Conservation (phyloP, 176 grass and related monocot genomes). For the Avena insularis region DNA sequence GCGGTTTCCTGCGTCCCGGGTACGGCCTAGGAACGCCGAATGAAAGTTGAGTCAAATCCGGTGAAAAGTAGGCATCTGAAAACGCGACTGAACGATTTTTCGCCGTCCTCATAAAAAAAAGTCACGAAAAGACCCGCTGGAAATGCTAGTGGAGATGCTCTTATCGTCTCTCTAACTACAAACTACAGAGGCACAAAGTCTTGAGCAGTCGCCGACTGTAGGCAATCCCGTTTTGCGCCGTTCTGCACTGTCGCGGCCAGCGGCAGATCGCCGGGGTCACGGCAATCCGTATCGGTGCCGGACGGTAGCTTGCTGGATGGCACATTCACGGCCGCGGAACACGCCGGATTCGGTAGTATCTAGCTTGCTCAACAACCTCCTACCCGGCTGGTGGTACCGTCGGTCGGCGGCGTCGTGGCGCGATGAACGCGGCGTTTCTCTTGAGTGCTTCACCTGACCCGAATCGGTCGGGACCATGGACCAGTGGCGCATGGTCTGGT, state of each 20-base stretch:
- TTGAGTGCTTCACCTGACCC: neutral
- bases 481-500: neutral
- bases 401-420: neutral
- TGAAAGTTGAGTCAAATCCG: too few species aligned
- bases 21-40: too few species aligned
- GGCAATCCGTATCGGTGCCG: neutral
- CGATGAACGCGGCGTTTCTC: neutral
- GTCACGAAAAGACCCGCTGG: too few species aligned
- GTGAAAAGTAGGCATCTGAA: too few species aligned
- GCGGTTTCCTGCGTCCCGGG: too few species aligned
- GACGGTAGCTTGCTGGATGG: too few species aligned
- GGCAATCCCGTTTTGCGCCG: slow-evolving; percentile 30
- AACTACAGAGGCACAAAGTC: neutral
- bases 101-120: too few species aligned
- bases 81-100: too few species aligned
- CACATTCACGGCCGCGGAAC: neutral
- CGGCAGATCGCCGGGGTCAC: neutral
- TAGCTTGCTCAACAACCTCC: too few species aligned
- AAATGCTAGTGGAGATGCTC: too few species aligned
- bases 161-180: neutral
- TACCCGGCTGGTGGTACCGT: neutral
- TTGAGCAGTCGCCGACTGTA: slow-evolving; percentile 10
- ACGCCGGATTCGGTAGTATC: neutral
- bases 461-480: neutral
- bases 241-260: slow-evolving; percentile 1